Base-by-base conservation (phyloP, 768 basidiomycete species). In the Boletus bicolor region DNA sequence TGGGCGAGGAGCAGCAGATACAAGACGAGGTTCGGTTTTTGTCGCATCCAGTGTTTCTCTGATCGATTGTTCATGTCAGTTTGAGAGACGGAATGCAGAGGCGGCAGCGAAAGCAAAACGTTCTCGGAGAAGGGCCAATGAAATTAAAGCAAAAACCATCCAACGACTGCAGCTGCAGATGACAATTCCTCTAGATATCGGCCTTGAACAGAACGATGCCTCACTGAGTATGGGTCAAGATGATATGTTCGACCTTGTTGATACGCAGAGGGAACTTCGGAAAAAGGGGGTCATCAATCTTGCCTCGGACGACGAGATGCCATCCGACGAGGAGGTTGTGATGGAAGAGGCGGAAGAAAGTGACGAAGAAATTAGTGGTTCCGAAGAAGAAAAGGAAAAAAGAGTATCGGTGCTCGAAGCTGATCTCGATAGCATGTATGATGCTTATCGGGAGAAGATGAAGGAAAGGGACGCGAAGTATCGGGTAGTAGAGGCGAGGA, bases 161-260 rank as follows among this genome's bases (percentile, higher is more conserved):
- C 91, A 93, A 67, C 88, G 95, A 50, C 89, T 98, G 84, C 97
- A 98, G 69, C 79, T 98, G 44, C 88, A 91, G 67, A 99, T 99
- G 97, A 91, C 90, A 12, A 93, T 93, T 19, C 97, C 97, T n/a
- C 76, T 95, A 61, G 97, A 98, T 64, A 94, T 98, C 60, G 95
- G 94, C 68, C 72, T 94, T 56, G 91, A 93, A 64, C 89, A 89
- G 63, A 78, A 81, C 50, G 93, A 96, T 60, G 75, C 83, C 3
- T 79, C 88, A 17, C 78, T 96, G 17, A 77, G 75, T n/a, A 68
- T 82, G 24, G 91, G 90, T 7, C 87, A 89, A 64, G 89, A 86
- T 26, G 94, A 98, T 62, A 76, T 97, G 24, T 98, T 98, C 64
- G 92, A 95, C 65, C 80, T 98, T 41, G 83, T 76, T 47, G 76